Evolutionary conservation across 2,329 filamentous ascomycete genomes (phyloP), one percentile per base, ranked within the genome.

Genomic region (Elsinoe australis): DNA sequence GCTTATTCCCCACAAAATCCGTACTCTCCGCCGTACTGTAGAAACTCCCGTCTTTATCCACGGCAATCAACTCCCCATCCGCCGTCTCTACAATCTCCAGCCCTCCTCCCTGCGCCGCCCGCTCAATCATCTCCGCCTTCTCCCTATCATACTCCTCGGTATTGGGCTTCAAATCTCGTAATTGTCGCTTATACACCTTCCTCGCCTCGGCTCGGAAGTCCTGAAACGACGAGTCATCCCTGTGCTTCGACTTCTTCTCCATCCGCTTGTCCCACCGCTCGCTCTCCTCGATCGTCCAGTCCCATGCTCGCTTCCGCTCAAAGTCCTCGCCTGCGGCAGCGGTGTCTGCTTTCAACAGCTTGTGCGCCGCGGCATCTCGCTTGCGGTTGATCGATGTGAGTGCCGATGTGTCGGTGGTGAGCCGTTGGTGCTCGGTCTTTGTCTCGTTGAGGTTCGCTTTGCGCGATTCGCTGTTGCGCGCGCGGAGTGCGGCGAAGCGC

Each of bases 241-340:
- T 76, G 59, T 85, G 83, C 14, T 79, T 78, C 51, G 80, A 79
- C 70, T 88, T 94, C 75, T 94, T 94, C 60, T 83, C 85, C 64
- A 94, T 71, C 24, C 89, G 82, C 69, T 83, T 83, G 66, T 98
- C 92, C 92, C 92, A 98, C 56, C 78, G 80, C 69, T 95, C 92
- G 57, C 81, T 85, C 69, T 98, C 92, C 55, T 98, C 92, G 5
- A 90, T 73, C 1, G 92, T 98, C 86, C 92, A 98, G 70, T 96
- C 92, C 92, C 92, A 98, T 1, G 92, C 92, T 32, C 92, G 82
- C 69, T 96, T 95, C 56, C 92, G 85, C 73, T 98, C 92, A 61
- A 96, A 98, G 65, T 96, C 92, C 49, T 86, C 87, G 26, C 88
- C 88, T 0, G 76, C 73, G 14, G 86, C 87, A 64, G 89, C 86